These are phyloP conservation scores for Sclerotiophoma versabilis DNA, from an alignment of 2,329 filamentous ascomycete species.

Conservation along the genomic window DNA sequence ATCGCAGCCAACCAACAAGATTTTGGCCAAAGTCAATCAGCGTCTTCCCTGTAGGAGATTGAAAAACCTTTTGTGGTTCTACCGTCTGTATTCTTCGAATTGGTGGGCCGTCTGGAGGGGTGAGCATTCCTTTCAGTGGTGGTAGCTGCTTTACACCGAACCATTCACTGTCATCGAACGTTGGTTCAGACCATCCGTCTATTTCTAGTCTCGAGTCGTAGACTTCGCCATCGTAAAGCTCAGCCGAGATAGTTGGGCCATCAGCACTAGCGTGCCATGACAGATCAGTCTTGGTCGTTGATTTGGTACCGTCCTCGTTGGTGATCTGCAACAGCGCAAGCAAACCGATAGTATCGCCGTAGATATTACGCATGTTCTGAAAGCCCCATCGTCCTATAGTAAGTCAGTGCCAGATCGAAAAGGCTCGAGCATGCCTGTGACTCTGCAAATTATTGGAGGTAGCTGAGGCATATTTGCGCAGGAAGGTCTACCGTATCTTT, in stretches of 20 bases:
- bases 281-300: slow-evolving; percentile 47
- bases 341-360: slow-evolving; percentile 52
- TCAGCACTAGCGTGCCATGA: slow-evolving; percentile 45
- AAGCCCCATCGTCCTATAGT: background rate
- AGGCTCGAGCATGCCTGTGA: too few relatives aligned
- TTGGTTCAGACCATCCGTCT: slow-evolving; percentile 24
- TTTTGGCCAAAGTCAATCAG: slow-evolving; percentile 67
- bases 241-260: slow-evolving; percentile 48
- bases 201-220: slow-evolving; percentile 55
- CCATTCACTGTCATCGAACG: slow-evolving; percentile 38
- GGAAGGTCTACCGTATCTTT: too few relatives aligned
- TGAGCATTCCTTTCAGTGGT: slow-evolving; percentile 45
- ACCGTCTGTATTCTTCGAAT: slow-evolving; percentile 49
- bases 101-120: slow-evolving; percentile 55
- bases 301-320: slow-evolving; percentile 39
- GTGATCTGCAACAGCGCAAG: slow-evolving; percentile 51
- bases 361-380: slow-evolving; percentile 36
- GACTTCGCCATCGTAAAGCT: slow-evolving; percentile 62
- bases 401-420: background rate
- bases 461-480: too few relatives aligned
- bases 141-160: slow-evolving; percentile 40
- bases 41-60: slow-evolving; percentile 54
- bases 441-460: too few relatives aligned
- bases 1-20: slow-evolving; percentile 59
- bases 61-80: slow-evolving; percentile 37